Conservation (phyloP, 805 yeast genomes). For the Starmerella apis region DNA sequence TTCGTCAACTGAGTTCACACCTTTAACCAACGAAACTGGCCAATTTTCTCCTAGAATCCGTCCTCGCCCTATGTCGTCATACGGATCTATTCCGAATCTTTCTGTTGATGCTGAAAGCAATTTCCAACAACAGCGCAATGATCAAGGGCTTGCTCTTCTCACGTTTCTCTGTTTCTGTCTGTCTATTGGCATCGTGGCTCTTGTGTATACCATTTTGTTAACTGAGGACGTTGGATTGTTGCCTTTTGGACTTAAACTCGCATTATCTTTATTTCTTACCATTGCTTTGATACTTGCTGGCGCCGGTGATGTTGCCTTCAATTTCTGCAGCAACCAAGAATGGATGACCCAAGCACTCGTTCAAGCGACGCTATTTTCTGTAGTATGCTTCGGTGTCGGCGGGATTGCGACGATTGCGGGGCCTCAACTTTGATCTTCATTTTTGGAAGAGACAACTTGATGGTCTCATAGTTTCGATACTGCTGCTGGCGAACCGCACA, state of each 20-base stretch:
- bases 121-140: constrained; percentile 29
- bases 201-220: constrained; percentile 37
- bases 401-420: constrained; percentile 31
- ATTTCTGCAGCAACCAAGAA: constrained; percentile 36
- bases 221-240: constrained; percentile 29
- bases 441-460: neutral
- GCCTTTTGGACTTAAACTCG: constrained; percentile 26
- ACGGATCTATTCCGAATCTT: constrained; percentile 1
- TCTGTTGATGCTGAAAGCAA: neutral
- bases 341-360: constrained; percentile 38
- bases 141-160: constrained; percentile 38
- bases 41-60: constrained; percentile 20
- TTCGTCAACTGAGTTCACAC: constrained; percentile 4
- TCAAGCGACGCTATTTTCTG: constrained; percentile 35
- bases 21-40: constrained; percentile 1
- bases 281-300: constrained; percentile 38
- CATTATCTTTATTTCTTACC: constrained; percentile 29
- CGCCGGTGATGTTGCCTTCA: constrained; percentile 37
- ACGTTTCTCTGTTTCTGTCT: constrained; percentile 35
- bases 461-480: too few species aligned
- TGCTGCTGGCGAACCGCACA: too few species aligned
- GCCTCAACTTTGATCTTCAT: neutral
- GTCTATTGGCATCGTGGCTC: constrained; percentile 32
- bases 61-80: constrained; percentile 1
- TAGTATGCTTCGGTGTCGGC: constrained; percentile 38